These are phyloP conservation scores for Pezicula carpinea DNA, from an alignment of 2,329 filamentous ascomycete species.

Conservation along the genomic window DNA sequence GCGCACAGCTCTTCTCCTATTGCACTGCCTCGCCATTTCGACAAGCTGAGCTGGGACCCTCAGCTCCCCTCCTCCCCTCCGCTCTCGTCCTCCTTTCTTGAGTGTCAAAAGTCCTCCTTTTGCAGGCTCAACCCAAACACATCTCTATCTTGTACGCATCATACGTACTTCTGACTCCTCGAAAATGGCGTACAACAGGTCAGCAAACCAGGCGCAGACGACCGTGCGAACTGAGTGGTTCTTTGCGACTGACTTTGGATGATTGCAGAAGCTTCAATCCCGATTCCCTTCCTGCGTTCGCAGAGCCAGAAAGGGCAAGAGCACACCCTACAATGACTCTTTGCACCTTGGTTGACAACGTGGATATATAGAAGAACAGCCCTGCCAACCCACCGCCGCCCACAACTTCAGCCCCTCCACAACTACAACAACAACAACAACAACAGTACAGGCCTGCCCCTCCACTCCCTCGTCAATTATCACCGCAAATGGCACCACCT, in stretches of 20 bases:
- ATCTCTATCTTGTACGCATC: not conserved
- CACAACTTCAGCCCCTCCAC: slow-evolving; percentile 28
- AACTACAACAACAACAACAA: slow-evolving; percentile 17
- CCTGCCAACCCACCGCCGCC: slow-evolving; percentile 43
- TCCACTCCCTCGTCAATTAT: slow-evolving; percentile 21
- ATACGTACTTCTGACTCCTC: not conserved
- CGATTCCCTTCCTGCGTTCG: slow-evolving; percentile 83
- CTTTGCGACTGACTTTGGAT: too few species aligned
- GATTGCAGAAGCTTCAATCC: slow-evolving; percentile 69
- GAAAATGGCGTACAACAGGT: slow-evolving; percentile 82
- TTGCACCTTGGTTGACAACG: slow-evolving; percentile 3
- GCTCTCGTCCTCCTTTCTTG: not conserved
- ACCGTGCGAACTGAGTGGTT: too few species aligned
- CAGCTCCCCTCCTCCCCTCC: not conserved
- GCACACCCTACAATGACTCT: slow-evolving; percentile 7
- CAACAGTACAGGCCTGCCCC: slow-evolving; percentile 25
- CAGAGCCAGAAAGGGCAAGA: slow-evolving; percentile 42
- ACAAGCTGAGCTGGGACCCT: not conserved
- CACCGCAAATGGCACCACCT: slow-evolving; percentile 21
- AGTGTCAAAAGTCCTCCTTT: not conserved
- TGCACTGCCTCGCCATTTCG: not conserved
- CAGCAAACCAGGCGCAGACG: too few species aligned
- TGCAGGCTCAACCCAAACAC: not conserved
- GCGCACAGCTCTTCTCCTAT: not conserved
- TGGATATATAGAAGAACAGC: slow-evolving; percentile 27